Evolutionary conservation across 768 basidiomycete genomes (phyloP).

Genomic region (Russula dissimulans): DNA sequence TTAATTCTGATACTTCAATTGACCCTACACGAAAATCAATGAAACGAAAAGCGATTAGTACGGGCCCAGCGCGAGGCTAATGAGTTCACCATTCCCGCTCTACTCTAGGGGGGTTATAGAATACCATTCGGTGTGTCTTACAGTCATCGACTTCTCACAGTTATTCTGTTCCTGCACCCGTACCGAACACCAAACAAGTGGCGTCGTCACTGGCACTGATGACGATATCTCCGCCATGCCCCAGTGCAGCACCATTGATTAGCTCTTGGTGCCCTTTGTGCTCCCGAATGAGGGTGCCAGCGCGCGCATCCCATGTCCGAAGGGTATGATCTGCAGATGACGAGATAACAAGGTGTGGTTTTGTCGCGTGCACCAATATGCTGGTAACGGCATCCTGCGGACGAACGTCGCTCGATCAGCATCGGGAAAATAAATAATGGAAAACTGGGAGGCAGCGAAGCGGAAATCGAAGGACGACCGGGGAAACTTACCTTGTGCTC

Average conservation of each 20-base stretch:
- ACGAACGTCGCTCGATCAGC: not conserved
- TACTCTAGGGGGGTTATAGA: no score
- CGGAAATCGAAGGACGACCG: not conserved
- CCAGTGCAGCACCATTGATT: slow-evolving; percentile 67
- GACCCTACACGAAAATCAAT: no score
- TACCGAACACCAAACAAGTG: slow-evolving; percentile 72
- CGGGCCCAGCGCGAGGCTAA: no score
- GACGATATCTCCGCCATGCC: slow-evolving; percentile 58
- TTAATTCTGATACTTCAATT: no score
- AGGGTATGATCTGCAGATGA: slow-evolving; percentile 81
- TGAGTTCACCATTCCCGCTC: no score
- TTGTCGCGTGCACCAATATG: slow-evolving; percentile 61
- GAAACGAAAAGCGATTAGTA: no score
- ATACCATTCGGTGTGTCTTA: not conserved
- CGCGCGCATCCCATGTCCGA: slow-evolving; percentile 89
- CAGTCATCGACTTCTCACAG: not conserved
- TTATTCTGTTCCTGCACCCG: slow-evolving; percentile 27
- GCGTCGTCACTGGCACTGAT: slow-evolving; percentile 91
- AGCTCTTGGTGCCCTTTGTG: slow-evolving; percentile 78
- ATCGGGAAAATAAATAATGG: not conserved
- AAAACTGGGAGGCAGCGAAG: not conserved
- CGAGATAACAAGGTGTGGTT: slow-evolving; percentile 70
- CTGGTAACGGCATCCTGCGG: slow-evolving; percentile 79
- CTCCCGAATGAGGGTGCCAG: slow-evolving; percentile 64
- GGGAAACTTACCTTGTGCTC: slow-evolving; percentile 59